Percentiles rank a stretch among this genome's conserved stretches.
Evolutionary conservation across 2,329 filamentous ascomycete genomes (phyloP).

Genomic region (Monosporascus sp.): DNA sequence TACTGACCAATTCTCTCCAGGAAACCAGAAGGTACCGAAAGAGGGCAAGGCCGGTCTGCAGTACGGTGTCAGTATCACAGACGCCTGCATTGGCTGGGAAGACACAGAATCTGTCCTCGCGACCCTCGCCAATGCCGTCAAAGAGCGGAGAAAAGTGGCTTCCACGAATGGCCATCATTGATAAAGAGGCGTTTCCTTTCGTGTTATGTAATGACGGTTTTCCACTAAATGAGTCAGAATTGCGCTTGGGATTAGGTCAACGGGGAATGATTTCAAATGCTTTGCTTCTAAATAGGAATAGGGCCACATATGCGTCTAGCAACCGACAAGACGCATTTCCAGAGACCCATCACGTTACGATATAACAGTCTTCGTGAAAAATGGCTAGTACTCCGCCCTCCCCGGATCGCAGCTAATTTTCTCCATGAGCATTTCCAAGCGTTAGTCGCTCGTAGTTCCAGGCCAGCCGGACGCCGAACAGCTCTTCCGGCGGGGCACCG

Average conservation of each 20-base stretch:
- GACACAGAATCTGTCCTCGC: slow-evolving; percentile 79
- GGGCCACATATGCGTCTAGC: too few species aligned
- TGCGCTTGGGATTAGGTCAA: background rate
- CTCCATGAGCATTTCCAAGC: too few species aligned
- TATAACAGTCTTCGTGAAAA: too few species aligned
- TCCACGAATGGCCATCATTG: slow-evolving; percentile 22
- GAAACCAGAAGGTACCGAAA: slow-evolving; percentile 84
- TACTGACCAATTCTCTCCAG: slow-evolving; percentile 36
- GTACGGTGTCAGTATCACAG: slow-evolving; percentile 94
- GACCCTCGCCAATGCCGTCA: slow-evolving; percentile 73
- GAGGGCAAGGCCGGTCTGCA: slow-evolving; percentile 82
- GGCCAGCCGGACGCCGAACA: too few species aligned
- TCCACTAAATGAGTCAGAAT: too few species aligned
- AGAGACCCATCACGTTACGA: too few species aligned
- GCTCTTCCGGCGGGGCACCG: too few species aligned
- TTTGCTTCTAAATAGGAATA: background rate
- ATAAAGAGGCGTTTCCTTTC: background rate
- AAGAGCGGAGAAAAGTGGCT: slow-evolving; percentile 57
- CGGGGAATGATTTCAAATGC: background rate
- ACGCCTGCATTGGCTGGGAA: slow-evolving; percentile 94
- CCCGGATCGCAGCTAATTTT: too few species aligned
- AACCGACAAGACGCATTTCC: too few species aligned
- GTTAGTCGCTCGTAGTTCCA: too few species aligned
- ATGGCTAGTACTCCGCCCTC: too few species aligned
- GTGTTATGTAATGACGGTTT: too few species aligned